phyloP scores from a whole-genome alignment of 495 filamentous ascomycete species.

The Neurospora sp. region DNA sequence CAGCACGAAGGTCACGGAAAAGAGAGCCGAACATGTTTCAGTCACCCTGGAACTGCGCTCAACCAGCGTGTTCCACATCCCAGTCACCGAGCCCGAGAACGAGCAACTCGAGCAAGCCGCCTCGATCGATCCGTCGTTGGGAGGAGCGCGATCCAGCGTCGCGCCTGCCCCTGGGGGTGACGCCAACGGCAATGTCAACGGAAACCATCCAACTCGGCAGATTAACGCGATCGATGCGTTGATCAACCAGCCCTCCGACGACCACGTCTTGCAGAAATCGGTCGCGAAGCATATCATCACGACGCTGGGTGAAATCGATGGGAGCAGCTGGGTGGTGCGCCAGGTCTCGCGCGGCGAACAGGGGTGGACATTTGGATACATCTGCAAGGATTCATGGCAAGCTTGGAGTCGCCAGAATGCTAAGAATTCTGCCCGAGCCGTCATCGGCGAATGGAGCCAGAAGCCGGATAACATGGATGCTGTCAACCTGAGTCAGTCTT shows the following conservation, averaged over 20 bases:
- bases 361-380: constrained; percentile 38
- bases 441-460: constrained; percentile 33
- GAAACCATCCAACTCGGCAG: constrained; percentile 4
- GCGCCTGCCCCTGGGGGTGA: neutral
- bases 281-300: constrained; percentile 31
- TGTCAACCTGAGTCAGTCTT: constrained; percentile 24
- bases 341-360: constrained; percentile 28
- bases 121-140: constrained; percentile 19
- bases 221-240: constrained; percentile 29
- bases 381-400: constrained; percentile 38
- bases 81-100: constrained; percentile 21
- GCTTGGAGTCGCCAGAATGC: constrained; percentile 33
- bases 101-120: constrained; percentile 16
- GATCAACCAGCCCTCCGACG: constrained; percentile 31
- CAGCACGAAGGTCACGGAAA: constrained; percentile 23
- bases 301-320: constrained; percentile 27
- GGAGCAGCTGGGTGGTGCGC: constrained; percentile 32
- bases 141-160: constrained; percentile 8
- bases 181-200: neutral
- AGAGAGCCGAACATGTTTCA: constrained; percentile 31
- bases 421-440: constrained; percentile 23
- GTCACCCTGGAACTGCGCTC: constrained; percentile 28
- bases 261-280: constrained; percentile 31
- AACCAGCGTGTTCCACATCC: constrained; percentile 25
- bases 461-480: constrained; percentile 25